Percentiles rank a stretch among this genome's conserved stretches.
Conservation (phyloP, 148 eudicot species). For the Chenopodium formosanum region DNA sequence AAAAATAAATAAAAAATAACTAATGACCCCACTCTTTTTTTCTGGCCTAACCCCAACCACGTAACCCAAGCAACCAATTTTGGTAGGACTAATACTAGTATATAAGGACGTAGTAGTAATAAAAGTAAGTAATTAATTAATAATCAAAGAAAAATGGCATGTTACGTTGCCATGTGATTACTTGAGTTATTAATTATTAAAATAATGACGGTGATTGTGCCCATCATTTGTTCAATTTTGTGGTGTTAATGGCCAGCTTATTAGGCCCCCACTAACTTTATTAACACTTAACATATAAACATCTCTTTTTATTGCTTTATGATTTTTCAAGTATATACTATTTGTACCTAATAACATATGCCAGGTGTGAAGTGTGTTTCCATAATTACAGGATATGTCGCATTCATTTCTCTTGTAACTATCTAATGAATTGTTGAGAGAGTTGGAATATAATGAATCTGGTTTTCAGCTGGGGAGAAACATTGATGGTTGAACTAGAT, state of each 20-base stretch:
- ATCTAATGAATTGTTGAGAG: no score
- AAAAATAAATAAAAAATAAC: no score
- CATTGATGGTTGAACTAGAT: no score
- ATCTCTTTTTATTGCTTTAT: background rate
- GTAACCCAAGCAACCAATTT: background rate
- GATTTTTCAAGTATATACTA: slow-evolving; percentile 7
- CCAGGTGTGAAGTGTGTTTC: background rate
- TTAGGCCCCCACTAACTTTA: background rate
- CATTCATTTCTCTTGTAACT: background rate
- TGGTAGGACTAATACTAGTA: background rate
- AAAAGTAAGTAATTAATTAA: no score
- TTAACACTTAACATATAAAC: background rate
- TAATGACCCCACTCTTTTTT: background rate
- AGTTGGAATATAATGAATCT: no score
- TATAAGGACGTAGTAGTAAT: no score
- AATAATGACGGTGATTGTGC: slow-evolving; percentile 26
- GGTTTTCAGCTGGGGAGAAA: no score
- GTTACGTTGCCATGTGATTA: background rate
- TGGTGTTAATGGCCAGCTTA: slow-evolving; percentile 5
- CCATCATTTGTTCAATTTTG: slow-evolving; percentile 14
- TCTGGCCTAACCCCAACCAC: background rate
- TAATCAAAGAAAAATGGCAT: background rate
- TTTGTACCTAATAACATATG: background rate
- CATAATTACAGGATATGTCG: background rate
- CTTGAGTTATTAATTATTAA: slow-evolving; percentile 2